Conservation (phyloP, 106 monocot genomes). For the Xerophyta viscosa region DNA sequence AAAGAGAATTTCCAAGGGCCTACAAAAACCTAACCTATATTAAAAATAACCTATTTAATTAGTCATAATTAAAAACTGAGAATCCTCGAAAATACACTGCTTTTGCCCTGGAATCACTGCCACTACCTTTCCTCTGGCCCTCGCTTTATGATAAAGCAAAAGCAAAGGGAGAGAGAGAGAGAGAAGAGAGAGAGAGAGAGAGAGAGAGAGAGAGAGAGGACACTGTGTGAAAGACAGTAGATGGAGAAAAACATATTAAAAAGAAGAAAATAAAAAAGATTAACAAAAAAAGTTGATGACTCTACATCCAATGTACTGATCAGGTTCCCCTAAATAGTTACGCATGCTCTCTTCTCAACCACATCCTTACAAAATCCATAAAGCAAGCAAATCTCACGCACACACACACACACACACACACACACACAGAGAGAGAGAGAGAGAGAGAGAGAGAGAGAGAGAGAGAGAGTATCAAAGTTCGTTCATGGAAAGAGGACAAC, state of each 20-base stretch:
- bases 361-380: slow-evolving; percentile 14
- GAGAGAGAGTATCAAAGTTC: background rate
- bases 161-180: slow-evolving; percentile 21
- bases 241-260: slow-evolving; percentile 2
- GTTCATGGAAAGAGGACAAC: slow-evolving; percentile 43
- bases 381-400: background rate
- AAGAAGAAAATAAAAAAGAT: background rate
- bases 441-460: slow-evolving; percentile 10
- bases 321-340: slow-evolving; percentile 1
- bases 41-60: background rate
- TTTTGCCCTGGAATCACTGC: slow-evolving; percentile 38
- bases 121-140: slow-evolving; percentile 27
- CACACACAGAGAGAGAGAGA: no score
- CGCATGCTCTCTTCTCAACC: slow-evolving; percentile 18
- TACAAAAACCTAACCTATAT: background rate
- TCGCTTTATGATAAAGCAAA: slow-evolving; percentile 43
- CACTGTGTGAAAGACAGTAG: slow-evolving; percentile 7
- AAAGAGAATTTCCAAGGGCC: no score
- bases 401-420: no score
- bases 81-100: slow-evolving; percentile 5
- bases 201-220: slow-evolving; percentile 8
- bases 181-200: slow-evolving; percentile 15
- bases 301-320: slow-evolving; percentile 17
- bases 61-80: background rate
- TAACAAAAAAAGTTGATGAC: no score